These are phyloP conservation scores for Syzygium aqueum DNA, from an alignment of 345 rosid genomes.

Conservation along the genomic window DNA sequence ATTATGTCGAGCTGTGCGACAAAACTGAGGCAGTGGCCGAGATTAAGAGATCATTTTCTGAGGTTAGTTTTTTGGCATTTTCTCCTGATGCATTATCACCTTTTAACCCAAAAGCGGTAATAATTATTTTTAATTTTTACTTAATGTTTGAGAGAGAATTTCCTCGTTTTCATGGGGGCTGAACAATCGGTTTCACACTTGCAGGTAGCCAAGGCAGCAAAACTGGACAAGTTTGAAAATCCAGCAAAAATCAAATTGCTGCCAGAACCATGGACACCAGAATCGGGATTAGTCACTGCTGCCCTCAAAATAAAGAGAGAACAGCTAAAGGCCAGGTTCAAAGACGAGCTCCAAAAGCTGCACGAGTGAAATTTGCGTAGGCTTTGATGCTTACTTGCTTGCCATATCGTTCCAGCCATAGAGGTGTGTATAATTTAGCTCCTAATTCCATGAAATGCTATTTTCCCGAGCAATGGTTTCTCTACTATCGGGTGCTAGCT, in stretches of 20 bases:
- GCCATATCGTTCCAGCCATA: not conserved
- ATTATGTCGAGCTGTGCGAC: slow-evolving; percentile 49
- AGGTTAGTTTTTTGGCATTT: slow-evolving; percentile 33
- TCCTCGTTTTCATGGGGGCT: not conserved
- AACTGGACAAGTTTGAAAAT: slow-evolving; percentile 63
- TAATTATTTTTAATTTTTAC: not conserved
- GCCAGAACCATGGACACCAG: slow-evolving; percentile 79
- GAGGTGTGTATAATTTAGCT: not conserved
- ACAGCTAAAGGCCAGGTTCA: slow-evolving; percentile 52
- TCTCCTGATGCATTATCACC: not conserved
- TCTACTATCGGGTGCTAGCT: not conserved
- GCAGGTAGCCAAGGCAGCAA: slow-evolving; percentile 64
- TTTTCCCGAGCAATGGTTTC: not conserved
- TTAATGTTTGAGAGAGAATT: not conserved
- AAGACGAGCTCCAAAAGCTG: slow-evolving; percentile 56
- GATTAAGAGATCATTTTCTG: slow-evolving; percentile 51
- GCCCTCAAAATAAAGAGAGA: slow-evolving; percentile 77
- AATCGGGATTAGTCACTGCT: slow-evolving; percentile 64
- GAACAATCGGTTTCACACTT: not conserved
- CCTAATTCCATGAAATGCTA: not conserved
- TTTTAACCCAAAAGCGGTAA: not conserved
- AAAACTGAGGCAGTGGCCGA: slow-evolving; percentile 51
- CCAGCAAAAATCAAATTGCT: slow-evolving; percentile 73
- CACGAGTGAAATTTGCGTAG: slow-evolving; percentile 23
- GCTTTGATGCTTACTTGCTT: not conserved